Evolutionary conservation across 805 yeast species (phyloP), one percentile per base, ranked within the genome.

Genomic region (Starmerella asiatica): DNA sequence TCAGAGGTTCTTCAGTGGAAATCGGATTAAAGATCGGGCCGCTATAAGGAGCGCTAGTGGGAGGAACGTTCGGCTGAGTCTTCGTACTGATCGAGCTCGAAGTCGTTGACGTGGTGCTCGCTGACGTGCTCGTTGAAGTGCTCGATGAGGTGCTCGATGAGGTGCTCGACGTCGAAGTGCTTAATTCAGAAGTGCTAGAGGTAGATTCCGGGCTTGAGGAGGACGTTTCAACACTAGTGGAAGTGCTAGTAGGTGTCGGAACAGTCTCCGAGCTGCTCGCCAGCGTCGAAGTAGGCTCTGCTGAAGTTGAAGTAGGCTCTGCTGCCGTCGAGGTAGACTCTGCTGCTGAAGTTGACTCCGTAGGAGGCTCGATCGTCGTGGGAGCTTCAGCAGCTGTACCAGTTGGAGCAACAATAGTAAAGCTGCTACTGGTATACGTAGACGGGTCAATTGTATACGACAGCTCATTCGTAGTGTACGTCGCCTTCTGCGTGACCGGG

Each of bases 21-120:
- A 76, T 62, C 3, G 68, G 63, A 14, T 54, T 45, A 55, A 76
- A 75, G n/a, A 77, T 58, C 45, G 70, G 65, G 24, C 60, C 59
- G 23, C 51, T 48, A 38, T 60, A 51, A n/a, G 54, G n/a, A 27
- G 49, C 37, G 8, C 51, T 32, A 21, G 54, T 18, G 11, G 53
- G 27, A 2, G 50, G 37, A 7, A 48, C 20, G n/a, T 42, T 12
- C 9, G 46, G 17, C 16, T 37, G 7, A 16, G 42, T 12, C 7
- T 45, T 11, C 8, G 47, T 29, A 7, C 47, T 20, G 31, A 28
- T 15, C 7, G 31, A 14, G 14, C 27, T 20, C 11, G 23, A 20
- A 15, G 26, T 20, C 4, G 27, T 20, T 9, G 20, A 11, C 11
- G 16, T 8, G 8, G n/a, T 14, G 30, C 30, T 23, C 5, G 21